A percentile compares a stretch with the other conserved stretches of the same genome.
These are phyloP conservation scores for Solanum ossicruentum DNA, from an alignment of 257 asterid genomes.

Conservation along the genomic window DNA sequence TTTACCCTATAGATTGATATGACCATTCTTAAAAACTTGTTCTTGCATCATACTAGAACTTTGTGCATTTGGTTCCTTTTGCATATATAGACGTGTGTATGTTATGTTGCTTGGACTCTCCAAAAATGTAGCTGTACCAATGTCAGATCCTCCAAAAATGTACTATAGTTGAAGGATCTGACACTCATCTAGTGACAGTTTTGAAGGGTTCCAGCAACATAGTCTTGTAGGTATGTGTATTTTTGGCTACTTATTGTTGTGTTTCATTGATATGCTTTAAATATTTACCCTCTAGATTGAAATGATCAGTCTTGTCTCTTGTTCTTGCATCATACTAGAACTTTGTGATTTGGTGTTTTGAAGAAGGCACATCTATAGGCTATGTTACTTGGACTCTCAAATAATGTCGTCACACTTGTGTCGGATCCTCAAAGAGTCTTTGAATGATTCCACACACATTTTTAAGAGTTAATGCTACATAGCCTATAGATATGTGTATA, in stretches of 20 bases:
- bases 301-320: too few relatives aligned
- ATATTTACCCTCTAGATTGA: too few relatives aligned
- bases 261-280: neutral
- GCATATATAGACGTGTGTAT: neutral
- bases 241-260: neutral
- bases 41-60: neutral
- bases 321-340: too few relatives aligned
- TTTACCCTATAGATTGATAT: neutral
- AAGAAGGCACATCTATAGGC: neutral
- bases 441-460: neutral
- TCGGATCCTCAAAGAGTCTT: neutral
- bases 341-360: neutral
- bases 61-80: neutral
- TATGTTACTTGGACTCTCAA: neutral
- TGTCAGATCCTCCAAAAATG: too few relatives aligned
- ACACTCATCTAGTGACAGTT: too few relatives aligned
- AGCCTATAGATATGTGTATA: neutral
- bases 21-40: neutral
- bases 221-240: neutral
- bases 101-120: neutral
- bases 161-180: neutral
- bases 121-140: too few relatives aligned
- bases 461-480: neutral
- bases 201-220: neutral
- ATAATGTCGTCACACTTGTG: neutral